Evolutionary conservation across 2,329 filamentous ascomycete genomes (phyloP), one percentile per base, ranked within the genome.

Genomic region (Epichloe bromicola): DNA sequence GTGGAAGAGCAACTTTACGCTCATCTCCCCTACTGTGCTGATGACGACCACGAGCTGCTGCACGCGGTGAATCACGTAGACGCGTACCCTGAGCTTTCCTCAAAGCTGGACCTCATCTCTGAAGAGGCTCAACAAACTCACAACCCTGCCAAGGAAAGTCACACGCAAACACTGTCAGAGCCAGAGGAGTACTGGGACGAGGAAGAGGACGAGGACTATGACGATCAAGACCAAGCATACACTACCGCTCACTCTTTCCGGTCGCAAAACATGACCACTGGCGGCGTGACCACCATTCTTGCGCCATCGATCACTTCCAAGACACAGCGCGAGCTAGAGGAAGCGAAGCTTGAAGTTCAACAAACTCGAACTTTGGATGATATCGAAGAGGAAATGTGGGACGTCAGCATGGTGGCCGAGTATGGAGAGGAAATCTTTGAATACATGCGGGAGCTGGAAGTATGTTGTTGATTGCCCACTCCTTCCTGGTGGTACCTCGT

Each of bases 401-500:
- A 97, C 63, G 88, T 91, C 36, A 95, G 87, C 64, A 97, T 98
- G 93, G 93, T 97, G 48, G 86, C 90, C 11, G 91, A 97, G 64
- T 98, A 98, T 62, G 85, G 86, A 46, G 88, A 95, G 15, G 93
- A 98, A 61, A 97, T 98, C 59, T 96, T 97, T 61, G 75, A 80
- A 26, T 95, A 97, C 70, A 88, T 97, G 86, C 81, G 80, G 49
- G 76, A 86, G 52, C 82, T 95, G 48, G 93, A 98, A 83, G 87
- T 89, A 70, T 63, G 74, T 63, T 14, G 20, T n/a, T 19, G 6
- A 34, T 17, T 11, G 26, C n/a, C 37, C 11, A 2, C n/a, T 46
- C 20, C 34, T 42, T 38, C 20, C 5, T 37, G 3, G 11, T 37
- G 3, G n/a, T 12, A 14, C 20, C 12, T 42, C 14, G 17, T 8